phyloP scores from a whole-genome alignment of 1,139 yeast genomes.

The Debaryomycetaceae sp. region DNA sequence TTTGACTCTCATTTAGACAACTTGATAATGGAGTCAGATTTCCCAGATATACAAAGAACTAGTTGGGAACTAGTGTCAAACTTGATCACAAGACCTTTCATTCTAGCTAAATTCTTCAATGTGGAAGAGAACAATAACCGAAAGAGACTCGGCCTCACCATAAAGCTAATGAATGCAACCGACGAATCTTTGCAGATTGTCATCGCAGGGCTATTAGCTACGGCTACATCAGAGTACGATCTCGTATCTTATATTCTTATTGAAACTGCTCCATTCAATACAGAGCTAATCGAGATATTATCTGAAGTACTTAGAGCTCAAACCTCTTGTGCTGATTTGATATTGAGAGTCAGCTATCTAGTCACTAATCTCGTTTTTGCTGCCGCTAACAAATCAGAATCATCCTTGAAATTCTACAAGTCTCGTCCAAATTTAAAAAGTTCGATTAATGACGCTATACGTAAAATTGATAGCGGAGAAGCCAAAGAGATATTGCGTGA shows the following conservation, averaged over 20 bases:
- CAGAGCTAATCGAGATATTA: slow-evolving; percentile 20
- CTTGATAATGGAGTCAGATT: slow-evolving; percentile 37
- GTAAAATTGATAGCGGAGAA: slow-evolving; percentile 12
- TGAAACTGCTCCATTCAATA: slow-evolving; percentile 18
- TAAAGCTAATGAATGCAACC: slow-evolving; percentile 38
- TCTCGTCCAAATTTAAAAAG: slow-evolving; percentile 13
- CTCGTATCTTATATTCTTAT: slow-evolving; percentile 37
- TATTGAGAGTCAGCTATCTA: slow-evolving; percentile 34
- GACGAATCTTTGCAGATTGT: slow-evolving; percentile 37
- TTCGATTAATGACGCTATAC: slow-evolving; percentile 15
- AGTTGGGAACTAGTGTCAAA: slow-evolving; percentile 49
- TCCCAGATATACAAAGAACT: slow-evolving; percentile 37
- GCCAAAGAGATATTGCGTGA: slow-evolving; percentile 12
- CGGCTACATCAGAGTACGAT: slow-evolving; percentile 46
- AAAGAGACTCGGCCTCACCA: slow-evolving; percentile 33
- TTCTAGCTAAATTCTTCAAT: slow-evolving; percentile 51
- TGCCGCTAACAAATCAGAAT: slow-evolving; percentile 13
- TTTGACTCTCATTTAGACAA: slow-evolving; percentile 33
- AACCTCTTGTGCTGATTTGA: slow-evolving; percentile 23
- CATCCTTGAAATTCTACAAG: slow-evolving; percentile 8
- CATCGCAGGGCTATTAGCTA: slow-evolving; percentile 47
- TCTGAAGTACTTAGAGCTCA: slow-evolving; percentile 27
- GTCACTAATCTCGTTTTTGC: slow-evolving; percentile 28
- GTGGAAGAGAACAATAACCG: slow-evolving; percentile 24
- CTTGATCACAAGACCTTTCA: slow-evolving; percentile 39